Conservation (phyloP, 331 rosid genomes). For the Arachis monticola region DNA sequence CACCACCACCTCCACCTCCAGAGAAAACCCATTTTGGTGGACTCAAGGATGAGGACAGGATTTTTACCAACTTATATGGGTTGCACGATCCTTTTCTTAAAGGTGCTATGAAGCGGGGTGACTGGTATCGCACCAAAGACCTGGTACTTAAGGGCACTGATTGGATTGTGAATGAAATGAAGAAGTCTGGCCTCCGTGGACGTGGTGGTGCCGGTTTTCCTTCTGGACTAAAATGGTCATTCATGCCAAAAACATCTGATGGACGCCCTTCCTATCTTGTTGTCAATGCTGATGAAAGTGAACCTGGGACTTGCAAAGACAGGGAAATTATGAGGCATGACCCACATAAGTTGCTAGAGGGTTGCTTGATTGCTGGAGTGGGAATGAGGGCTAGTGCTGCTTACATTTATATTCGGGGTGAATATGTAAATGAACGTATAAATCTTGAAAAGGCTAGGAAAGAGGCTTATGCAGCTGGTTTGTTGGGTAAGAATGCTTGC, state of each 20-base stretch:
- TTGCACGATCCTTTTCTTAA: constrained; percentile 92
- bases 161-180: constrained; percentile 97
- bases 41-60: constrained; percentile 95
- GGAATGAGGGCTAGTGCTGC: constrained; percentile 99
- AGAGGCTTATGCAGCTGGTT: constrained; percentile 94
- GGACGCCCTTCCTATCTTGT: constrained; percentile 99
- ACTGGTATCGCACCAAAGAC: constrained; percentile 94
- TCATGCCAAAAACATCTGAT: constrained; percentile 97
- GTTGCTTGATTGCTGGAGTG: constrained; percentile 97
- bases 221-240: constrained; percentile 99
- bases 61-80: constrained; percentile 94
- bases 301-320: constrained; percentile 99
- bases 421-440: constrained; percentile 85
- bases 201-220: constrained; percentile 99
- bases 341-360: constrained; percentile 93
- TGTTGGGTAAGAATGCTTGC: constrained; percentile 97
- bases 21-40: constrained; percentile 99
- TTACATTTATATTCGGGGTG: constrained; percentile 94
- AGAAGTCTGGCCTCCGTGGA: constrained; percentile 98
- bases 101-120: constrained; percentile 98
- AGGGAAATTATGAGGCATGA: constrained; percentile 99
- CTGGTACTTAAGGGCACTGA: constrained; percentile 89
- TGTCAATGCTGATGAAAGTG: constrained; percentile 99
- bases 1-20: constrained; percentile 92
- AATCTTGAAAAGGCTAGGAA: constrained; percentile 91